These are phyloP conservation scores for Hyaloperonospora arabidopsidis DNA, from an alignment of 352 stramenopile genomes.

Conservation along the genomic window DNA sequence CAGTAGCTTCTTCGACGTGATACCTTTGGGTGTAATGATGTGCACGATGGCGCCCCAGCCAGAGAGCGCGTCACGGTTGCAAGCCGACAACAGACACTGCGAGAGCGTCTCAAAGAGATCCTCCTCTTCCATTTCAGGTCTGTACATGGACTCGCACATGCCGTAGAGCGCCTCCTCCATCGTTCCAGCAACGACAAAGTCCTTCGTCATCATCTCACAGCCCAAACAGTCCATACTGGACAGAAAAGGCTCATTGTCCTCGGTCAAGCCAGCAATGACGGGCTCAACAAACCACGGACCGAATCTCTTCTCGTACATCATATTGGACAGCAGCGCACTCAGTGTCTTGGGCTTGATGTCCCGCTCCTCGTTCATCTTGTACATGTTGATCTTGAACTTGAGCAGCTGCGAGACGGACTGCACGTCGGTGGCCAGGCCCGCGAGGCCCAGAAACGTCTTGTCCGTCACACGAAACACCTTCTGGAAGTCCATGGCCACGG, in stretches of 20 bases:
- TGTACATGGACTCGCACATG: slow-evolving; percentile 98
- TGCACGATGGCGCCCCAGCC: slow-evolving; percentile 98
- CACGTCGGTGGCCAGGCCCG: slow-evolving; percentile 97
- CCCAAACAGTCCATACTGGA: slow-evolving; percentile 97
- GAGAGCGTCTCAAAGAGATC: slow-evolving; percentile 98
- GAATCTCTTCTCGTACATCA: slow-evolving; percentile 99
- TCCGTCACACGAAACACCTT: slow-evolving; percentile 98
- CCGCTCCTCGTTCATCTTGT: slow-evolving; percentile 97
- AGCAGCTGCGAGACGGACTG: slow-evolving; percentile 95
- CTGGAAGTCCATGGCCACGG: slow-evolving; percentile 95
- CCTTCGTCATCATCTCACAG: slow-evolving; percentile 91
- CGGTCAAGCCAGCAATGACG: slow-evolving; percentile 93
- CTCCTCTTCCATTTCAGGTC: slow-evolving; percentile 92
- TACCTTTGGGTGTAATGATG: slow-evolving; percentile 91
- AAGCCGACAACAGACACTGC: slow-evolving; percentile 94
- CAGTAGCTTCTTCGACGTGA: slow-evolving; percentile 77
- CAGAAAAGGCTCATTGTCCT: slow-evolving; percentile 94
- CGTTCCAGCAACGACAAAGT: slow-evolving; percentile 97
- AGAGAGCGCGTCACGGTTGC: slow-evolving; percentile 97
- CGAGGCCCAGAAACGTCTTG: slow-evolving; percentile 93
- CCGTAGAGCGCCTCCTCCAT: slow-evolving; percentile 97
- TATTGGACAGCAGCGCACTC: slow-evolving; percentile 90
- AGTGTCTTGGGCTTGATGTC: slow-evolving; percentile 98
- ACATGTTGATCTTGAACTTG: slow-evolving; percentile 94
- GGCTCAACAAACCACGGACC: slow-evolving; percentile 98